Base-by-base conservation (phyloP, 2,329 filamentous ascomycete species). In the Cercospora sp. region DNA sequence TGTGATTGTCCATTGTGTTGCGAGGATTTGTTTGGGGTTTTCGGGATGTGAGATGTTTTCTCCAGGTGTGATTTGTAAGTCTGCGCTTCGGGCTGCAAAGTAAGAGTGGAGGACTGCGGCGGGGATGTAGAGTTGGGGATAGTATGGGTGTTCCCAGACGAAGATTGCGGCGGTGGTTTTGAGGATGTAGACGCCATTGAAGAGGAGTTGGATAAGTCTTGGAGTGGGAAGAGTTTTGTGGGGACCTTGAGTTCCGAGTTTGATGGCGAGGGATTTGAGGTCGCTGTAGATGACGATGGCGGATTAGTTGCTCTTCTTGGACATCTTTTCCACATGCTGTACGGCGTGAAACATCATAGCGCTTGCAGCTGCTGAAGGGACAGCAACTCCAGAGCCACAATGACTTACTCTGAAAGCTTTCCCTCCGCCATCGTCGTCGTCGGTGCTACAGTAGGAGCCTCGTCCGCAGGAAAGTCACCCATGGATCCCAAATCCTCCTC, bases 91-190 rank as follows among this genome's bases (percentile, higher is more conserved):
- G n/a, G 70, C 64, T 18, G 62, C 57, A 30, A 64, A 66, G 43
- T 66, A 51, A 37, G 53, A 37, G 6, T 61, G 28, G 28, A 76
- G 65, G 8, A 74, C 72, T 3, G 49, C 49, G 26, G 40, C 30
- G 2, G 77, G 76, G 8, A 79, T 60, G 72, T 79, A 79, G 69
- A 76, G 81, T 28, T 85, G 73, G 1, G 74, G 72, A 72, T 85
- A 86, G 65, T 76, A 81, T 1, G 81, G 78, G 68, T 86, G 83
- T 71, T 81, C 79, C 79, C 79, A 81, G 18, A 80, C 78, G 68
- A 76, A 77, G 16, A 71, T 37, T 13, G 79, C 77, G 24, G 67
- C 59, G 10, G 76, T 79, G 9, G 78, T 80, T 51, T 76, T 72
- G 67, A 77, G 69, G 55, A 81, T 76, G 72, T 77, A 80, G 21